Conservation (phyloP, 2,329 filamentous ascomycete species). For the Phaeosphaeria sp. region DNA sequence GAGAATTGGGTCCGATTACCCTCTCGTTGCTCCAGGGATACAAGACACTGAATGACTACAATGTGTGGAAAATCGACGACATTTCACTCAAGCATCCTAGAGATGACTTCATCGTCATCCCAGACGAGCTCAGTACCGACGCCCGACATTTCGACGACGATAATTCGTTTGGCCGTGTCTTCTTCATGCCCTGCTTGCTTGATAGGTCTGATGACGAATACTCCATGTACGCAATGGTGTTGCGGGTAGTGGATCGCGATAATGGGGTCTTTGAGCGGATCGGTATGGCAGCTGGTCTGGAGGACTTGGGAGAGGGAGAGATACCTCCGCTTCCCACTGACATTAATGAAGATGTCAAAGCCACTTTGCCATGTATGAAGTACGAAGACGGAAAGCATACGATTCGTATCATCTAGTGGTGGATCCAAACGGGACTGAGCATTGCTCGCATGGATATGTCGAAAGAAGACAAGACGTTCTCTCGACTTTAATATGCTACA, state of each 20-base stretch:
- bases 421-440: neutral
- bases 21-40: neutral
- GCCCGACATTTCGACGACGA: neutral
- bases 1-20: neutral
- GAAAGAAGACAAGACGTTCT: no score
- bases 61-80: neutral
- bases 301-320: neutral
- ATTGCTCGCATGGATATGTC: no score
- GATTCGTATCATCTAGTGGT: slow-evolving; percentile 10
- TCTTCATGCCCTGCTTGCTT: neutral
- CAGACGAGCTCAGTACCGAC: neutral
- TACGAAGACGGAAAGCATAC: slow-evolving; percentile 16
- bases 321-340: slow-evolving; percentile 3
- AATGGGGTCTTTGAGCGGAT: neutral
- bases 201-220: neutral
- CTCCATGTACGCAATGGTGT: neutral
- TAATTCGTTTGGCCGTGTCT: neutral
- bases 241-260: slow-evolving; percentile 2
- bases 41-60: neutral
- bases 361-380: slow-evolving; percentile 12
- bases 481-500: no score
- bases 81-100: neutral
- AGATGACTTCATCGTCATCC: neutral
- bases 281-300: neutral
- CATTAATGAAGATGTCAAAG: slow-evolving; percentile 11